Percentiles rank a stretch among this genome's conserved stretches.
phyloP scores from a whole-genome alignment of 441 rosid species.

The Capsella rubella region DNA sequence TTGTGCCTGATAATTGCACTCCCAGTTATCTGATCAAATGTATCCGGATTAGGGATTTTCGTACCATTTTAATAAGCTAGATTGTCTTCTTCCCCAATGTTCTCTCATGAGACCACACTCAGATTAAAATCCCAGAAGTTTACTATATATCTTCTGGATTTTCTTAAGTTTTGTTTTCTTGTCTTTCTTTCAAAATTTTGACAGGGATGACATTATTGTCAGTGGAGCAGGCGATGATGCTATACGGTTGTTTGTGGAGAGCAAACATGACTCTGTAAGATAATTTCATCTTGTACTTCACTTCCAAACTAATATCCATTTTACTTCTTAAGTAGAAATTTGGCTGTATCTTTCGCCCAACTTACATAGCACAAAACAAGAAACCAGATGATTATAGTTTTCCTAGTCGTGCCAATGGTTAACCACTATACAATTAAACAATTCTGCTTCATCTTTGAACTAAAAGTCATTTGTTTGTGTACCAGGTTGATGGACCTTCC shows the following conservation, averaged over 20 bases:
- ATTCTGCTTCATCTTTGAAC: slow-evolving; percentile 14
- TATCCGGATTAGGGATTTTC: neutral
- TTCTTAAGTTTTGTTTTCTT: slow-evolving; percentile 7
- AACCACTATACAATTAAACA: neutral
- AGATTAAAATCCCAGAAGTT: neutral
- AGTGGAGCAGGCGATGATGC: slow-evolving; percentile 99
- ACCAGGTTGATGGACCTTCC: slow-evolving; percentile 76
- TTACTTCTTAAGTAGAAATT: slow-evolving; percentile 1
- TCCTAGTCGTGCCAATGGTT: neutral
- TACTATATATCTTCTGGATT: neutral
- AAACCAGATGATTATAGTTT: neutral
- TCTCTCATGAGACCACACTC: neutral
- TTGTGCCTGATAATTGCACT: neutral
- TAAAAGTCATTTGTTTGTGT: slow-evolving; percentile 29
- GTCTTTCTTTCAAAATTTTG: slow-evolving; percentile 9
- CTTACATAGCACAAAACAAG: neutral
- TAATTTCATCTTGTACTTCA: neutral
- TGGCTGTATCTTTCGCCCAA: slow-evolving; percentile 3
- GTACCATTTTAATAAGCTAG: neutral
- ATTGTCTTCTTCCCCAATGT: neutral
- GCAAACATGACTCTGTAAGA: slow-evolving; percentile 62
- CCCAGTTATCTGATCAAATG: neutral
- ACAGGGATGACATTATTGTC: slow-evolving; percentile 87
- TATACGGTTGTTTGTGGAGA: slow-evolving; percentile 69
- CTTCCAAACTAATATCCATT: neutral